A percentile compares a stretch with the other conserved stretches of the same genome.
These are phyloP conservation scores for Globisporangium mamillatum DNA, from an alignment of 352 stramenopile genomes.

Conservation along the genomic window DNA sequence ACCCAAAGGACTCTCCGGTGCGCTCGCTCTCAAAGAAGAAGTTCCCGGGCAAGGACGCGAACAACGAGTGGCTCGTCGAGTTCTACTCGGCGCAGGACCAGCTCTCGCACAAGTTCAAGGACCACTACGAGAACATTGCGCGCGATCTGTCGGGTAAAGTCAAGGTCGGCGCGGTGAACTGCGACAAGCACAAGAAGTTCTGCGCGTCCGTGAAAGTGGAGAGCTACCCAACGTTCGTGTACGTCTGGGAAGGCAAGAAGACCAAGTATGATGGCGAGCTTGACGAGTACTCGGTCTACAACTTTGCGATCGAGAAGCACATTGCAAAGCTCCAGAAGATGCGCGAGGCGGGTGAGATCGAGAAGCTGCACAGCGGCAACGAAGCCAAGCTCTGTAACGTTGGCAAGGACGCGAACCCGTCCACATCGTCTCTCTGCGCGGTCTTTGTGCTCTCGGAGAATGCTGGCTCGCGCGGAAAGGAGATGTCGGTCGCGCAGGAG, in stretches of 20 bases:
- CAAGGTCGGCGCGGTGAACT: slow-evolving; percentile 76
- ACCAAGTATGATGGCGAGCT: slow-evolving; percentile 56
- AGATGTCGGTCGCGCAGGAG: slow-evolving; percentile 55
- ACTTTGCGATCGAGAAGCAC: slow-evolving; percentile 83
- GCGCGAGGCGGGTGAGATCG: slow-evolving; percentile 61
- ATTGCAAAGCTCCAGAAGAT: slow-evolving; percentile 62
- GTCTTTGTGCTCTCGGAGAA: slow-evolving; percentile 71
- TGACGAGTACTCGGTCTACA: slow-evolving; percentile 80
- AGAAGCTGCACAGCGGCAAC: slow-evolving; percentile 72
- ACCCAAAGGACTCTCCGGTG: slow-evolving; percentile 58
- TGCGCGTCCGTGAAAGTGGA: slow-evolving; percentile 41
- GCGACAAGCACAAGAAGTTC: slow-evolving; percentile 58
- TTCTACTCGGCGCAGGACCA: slow-evolving; percentile 69
- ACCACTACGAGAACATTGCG: slow-evolving; percentile 60
- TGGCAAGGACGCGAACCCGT: slow-evolving; percentile 52
- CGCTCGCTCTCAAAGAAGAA: slow-evolving; percentile 66
- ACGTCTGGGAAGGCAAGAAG: slow-evolving; percentile 62
- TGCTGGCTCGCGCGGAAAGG: slow-evolving; percentile 28
- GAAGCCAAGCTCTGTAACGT: slow-evolving; percentile 77
- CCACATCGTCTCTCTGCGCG: slow-evolving; percentile 52
- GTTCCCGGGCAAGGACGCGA: slow-evolving; percentile 61
- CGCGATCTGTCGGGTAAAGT: slow-evolving; percentile 68
- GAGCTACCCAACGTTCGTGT: slow-evolving; percentile 54
- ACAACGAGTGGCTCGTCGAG: slow-evolving; percentile 81
- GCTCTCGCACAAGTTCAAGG: slow-evolving; percentile 54